Evolutionary conservation across 1,284 basidiomycete species (phyloP), one percentile per base, ranked within the genome.

Genomic region (Leccinum griseonigrum): DNA sequence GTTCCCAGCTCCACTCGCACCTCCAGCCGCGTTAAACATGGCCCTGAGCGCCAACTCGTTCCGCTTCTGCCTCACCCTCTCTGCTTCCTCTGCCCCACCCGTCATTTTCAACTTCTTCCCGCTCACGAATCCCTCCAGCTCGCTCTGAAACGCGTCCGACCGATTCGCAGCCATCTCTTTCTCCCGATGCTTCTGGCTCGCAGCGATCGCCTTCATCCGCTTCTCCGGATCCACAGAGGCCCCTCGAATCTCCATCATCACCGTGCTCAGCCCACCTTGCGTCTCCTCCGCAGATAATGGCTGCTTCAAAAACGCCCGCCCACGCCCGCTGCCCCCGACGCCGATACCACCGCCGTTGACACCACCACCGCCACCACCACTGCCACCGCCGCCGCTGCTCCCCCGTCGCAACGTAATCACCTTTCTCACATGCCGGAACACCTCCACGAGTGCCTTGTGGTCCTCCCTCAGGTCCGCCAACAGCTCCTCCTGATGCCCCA

Each of bases 401-500:
- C 10, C 43, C 43, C 43, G 43, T 18, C 91, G 86, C 38, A 95
- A 79, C n/a, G 84, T 86, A 64, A 95, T 91, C 64, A 96, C 90
- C 70, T 94, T 90, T 74, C 94, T 87, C 43, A 97, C 90, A 69
- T 95, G 94, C 1, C 87, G 88, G 68, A 92, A 92, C 54, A 98
- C 88, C 68, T 94, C 90, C 56, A 83, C 74, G 36, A 94, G 88
- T 31, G 95, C 93, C 72, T 93, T 93, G 75, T 97, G 87, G 72
- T 98, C 97, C 70, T 96, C 95, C 62, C 93, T 81, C 52, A 98
- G 81, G 72, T 98, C 97, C 55, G 82, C 82, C 58, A 97, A 81
- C 71, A 98, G 86, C 76, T 96, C 93, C 75, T 95, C 92, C 72
- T 97, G 94, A 70, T 97, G 92, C 11, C 86, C 88, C 59, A 98